Conservation (phyloP, 768 basidiomycete species). For the Tephrocybe sp. region DNA sequence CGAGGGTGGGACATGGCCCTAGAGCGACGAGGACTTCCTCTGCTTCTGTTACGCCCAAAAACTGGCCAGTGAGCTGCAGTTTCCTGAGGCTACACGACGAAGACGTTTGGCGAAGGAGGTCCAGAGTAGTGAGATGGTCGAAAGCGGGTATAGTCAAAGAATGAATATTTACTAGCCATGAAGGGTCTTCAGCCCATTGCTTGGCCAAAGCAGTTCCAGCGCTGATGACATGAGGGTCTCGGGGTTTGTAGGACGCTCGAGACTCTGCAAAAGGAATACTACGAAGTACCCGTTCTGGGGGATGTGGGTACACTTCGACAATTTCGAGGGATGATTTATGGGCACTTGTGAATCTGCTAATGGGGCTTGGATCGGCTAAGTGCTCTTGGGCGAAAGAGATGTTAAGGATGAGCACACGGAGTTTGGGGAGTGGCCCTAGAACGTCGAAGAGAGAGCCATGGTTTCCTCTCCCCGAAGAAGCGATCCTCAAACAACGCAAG, state of each 20-base stretch:
- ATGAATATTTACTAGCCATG: not conserved
- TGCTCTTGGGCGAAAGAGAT: not conserved
- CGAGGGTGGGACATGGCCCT: not conserved
- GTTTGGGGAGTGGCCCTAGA: constrained; percentile 23
- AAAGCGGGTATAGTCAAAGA: constrained; percentile 4
- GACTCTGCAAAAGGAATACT: not conserved
- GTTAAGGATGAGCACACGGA: constrained; percentile 13
- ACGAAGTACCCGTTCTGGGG: not conserved
- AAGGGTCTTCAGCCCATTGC: not conserved
- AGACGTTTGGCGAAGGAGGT: not conserved
- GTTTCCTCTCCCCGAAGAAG: constrained; percentile 29
- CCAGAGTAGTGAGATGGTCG: not conserved
- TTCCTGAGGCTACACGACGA: not conserved
- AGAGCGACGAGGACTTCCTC: not conserved
- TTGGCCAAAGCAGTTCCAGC: not conserved
- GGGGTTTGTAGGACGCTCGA: not conserved
- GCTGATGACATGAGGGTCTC: not conserved
- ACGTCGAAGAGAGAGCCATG: constrained; percentile 31
- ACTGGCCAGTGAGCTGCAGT: not conserved
- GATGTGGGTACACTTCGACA: constrained; percentile 3
- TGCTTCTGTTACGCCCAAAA: not conserved
- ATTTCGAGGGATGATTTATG: not conserved
- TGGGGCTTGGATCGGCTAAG: not conserved
- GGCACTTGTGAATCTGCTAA: not conserved
- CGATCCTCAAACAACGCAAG: constrained; percentile 29